phyloP scores from a whole-genome alignment of 2,329 filamentous ascomycete species.

The Ophiostoma piceae region DNA sequence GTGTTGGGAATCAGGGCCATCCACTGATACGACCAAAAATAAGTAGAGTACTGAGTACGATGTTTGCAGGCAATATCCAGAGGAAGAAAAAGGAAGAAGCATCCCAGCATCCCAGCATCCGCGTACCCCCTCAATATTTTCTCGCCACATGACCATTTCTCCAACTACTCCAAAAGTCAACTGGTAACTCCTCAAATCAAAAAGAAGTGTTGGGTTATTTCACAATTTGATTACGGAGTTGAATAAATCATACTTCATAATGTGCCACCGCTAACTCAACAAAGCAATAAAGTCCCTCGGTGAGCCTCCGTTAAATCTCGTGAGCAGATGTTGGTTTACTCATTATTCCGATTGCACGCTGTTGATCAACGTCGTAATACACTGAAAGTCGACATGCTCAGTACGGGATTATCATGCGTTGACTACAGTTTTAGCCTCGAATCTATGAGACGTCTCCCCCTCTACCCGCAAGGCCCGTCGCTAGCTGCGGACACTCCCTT shows the following conservation, averaged over 20 bases:
- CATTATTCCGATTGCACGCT: neutral
- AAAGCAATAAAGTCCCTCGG: slow-evolving; percentile 1
- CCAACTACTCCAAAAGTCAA: neutral
- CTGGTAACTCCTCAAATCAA: neutral
- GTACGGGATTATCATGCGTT: neutral
- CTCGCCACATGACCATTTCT: slow-evolving; percentile 1
- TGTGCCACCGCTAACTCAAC: neutral
- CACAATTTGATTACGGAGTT: neutral
- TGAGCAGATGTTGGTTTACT: neutral
- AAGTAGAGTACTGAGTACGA: too few relatives aligned
- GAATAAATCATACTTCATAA: neutral
- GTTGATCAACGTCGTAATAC: neutral
- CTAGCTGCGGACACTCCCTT: slow-evolving; percentile 16
- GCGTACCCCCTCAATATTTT: neutral
- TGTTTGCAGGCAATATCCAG: neutral
- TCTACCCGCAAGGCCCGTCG: slow-evolving; percentile 13
- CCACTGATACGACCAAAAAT: neutral
- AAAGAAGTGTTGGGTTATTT: neutral
- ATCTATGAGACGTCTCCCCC: neutral
- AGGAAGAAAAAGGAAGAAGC: neutral
- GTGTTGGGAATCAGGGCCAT: neutral
- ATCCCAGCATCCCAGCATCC: neutral
- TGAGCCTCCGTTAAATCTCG: neutral
- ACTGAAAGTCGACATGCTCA: neutral
- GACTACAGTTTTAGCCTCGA: neutral